Percentiles rank a stretch among this genome's conserved stretches.
Conservation (phyloP, 768 basidiomycete species). For the Daedalea quercina region DNA sequence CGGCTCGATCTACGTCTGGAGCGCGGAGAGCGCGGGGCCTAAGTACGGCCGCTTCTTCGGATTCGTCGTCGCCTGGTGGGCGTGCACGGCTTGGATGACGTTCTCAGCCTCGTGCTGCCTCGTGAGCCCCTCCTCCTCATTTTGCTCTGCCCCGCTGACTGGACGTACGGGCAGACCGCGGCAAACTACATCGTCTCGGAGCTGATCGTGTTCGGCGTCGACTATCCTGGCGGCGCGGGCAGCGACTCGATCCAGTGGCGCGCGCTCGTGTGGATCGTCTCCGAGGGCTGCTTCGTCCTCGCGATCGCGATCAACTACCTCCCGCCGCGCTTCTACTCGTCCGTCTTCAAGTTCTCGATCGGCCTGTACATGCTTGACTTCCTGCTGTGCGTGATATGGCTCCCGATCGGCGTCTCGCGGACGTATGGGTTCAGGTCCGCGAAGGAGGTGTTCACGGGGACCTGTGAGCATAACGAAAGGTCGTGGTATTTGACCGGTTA, state of each 20-base stretch:
- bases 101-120: slow-evolving; percentile 87
- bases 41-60: slow-evolving; percentile 84
- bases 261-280: slow-evolving; percentile 76
- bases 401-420: slow-evolving; percentile 83
- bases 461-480: slow-evolving; percentile 40
- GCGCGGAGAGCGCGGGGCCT: slow-evolving; percentile 85
- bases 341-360: slow-evolving; percentile 72
- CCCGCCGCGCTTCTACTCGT: slow-evolving; percentile 68
- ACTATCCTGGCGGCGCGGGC: slow-evolving; percentile 75
- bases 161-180: slow-evolving; percentile 47
- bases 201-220: slow-evolving; percentile 68
- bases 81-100: slow-evolving; percentile 94
- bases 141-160: not conserved
- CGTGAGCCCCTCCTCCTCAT: slow-evolving; percentile 31
- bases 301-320: slow-evolving; percentile 82
- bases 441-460: slow-evolving; percentile 76
- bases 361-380: slow-evolving; percentile 80
- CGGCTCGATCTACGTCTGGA: slow-evolving; percentile 94
- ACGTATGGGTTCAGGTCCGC: slow-evolving; percentile 88
- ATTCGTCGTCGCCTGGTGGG: slow-evolving; percentile 91
- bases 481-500: not conserved
- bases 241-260: slow-evolving; percentile 79
- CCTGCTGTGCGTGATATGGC: slow-evolving; percentile 83
- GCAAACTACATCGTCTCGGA: slow-evolving; percentile 89
- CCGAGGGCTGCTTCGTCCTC: slow-evolving; percentile 64